Conservation (phyloP, 805 yeast genomes). For the Candida ortonii region DNA sequence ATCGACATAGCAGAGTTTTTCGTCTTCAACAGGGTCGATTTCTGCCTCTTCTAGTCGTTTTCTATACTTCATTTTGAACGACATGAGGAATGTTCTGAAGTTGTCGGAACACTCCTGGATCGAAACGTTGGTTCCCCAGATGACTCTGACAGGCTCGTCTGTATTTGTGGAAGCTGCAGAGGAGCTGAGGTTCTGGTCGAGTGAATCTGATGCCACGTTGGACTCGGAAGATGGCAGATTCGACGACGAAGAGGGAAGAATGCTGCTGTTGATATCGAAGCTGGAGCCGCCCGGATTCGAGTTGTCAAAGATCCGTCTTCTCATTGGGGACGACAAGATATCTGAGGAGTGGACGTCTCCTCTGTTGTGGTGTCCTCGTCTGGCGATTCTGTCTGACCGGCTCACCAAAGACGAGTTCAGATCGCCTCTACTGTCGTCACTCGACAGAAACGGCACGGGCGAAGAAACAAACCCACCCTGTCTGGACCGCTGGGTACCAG, state of each 20-base stretch:
- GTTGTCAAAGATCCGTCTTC: constrained; percentile 59
- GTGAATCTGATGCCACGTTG: constrained; percentile 6
- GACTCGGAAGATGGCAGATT: constrained; percentile 24
- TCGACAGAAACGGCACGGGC: constrained; percentile 49
- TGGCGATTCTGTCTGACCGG: constrained; percentile 20
- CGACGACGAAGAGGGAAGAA: constrained; percentile 22
- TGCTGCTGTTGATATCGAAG: constrained; percentile 20
- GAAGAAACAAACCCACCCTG: constrained; percentile 45
- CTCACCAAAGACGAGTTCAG: constrained; percentile 12
- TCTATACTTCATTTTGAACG: constrained; percentile 76
- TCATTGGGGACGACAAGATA: constrained; percentile 61
- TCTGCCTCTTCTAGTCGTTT: constrained; percentile 44
- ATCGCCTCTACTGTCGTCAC: constrained; percentile 40
- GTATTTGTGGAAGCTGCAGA: constrained; percentile 34
- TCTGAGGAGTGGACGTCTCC: constrained; percentile 79
- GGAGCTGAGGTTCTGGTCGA: no score
- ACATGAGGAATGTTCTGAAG: constrained; percentile 80
- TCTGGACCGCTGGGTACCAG: no score
- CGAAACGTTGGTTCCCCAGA: constrained; percentile 98
- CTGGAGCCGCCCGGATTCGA: constrained; percentile 26
- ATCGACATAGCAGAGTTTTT: constrained; percentile 69
- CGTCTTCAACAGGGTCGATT: constrained; percentile 52
- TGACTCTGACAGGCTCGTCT: constrained; percentile 81
- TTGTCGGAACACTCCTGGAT: constrained; percentile 80
- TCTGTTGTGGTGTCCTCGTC: constrained; percentile 54